These are phyloP conservation scores for Quercus mongolica DNA, from an alignment of 306 rosid genomes.

Conservation along the genomic window DNA sequence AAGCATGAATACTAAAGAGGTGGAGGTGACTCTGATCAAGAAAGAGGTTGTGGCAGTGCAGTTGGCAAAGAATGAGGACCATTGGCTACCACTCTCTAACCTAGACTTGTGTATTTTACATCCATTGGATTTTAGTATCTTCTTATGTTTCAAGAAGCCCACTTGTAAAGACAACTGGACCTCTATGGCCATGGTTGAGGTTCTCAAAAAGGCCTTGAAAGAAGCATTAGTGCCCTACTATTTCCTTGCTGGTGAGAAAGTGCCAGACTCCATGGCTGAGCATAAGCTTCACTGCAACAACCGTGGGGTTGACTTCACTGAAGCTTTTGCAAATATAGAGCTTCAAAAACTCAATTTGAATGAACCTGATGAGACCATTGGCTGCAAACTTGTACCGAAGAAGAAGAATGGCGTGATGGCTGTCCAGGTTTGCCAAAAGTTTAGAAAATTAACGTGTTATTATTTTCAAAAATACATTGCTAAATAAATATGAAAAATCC, in stretches of 20 bases:
- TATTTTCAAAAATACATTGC: too few species aligned
- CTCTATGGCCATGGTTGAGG: conserved; percentile 33
- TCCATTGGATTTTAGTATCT: conserved; percentile 46
- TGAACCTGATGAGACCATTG: conserved; percentile 48
- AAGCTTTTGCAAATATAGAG: conserved; percentile 54
- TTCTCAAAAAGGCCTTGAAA: conserved; percentile 51
- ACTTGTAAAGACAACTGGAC: background rate
- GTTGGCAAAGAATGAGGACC: conserved; percentile 46
- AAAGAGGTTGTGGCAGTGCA: conserved; percentile 56
- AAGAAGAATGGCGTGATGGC: conserved; percentile 66
- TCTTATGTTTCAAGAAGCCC: conserved; percentile 57
- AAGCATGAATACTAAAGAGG: conserved; percentile 9
- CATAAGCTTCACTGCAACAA: conserved; percentile 72
- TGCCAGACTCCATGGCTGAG: conserved; percentile 39
- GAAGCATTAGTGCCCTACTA: conserved; percentile 48
- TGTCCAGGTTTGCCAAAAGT: conserved; percentile 46
- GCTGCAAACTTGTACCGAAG: conserved; percentile 55
- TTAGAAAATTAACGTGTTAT: too few species aligned
- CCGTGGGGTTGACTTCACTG: conserved; percentile 65
- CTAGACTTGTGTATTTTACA: conserved; percentile 68
- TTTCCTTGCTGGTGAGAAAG: conserved; percentile 62
- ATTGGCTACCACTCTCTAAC: conserved; percentile 71
- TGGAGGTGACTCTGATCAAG: conserved; percentile 27
- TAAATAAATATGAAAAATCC: too few species aligned
- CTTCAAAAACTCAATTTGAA: conserved; percentile 43